Conservation (phyloP, 148 eudicot genomes). For the Rhododendron ferrugineum region DNA sequence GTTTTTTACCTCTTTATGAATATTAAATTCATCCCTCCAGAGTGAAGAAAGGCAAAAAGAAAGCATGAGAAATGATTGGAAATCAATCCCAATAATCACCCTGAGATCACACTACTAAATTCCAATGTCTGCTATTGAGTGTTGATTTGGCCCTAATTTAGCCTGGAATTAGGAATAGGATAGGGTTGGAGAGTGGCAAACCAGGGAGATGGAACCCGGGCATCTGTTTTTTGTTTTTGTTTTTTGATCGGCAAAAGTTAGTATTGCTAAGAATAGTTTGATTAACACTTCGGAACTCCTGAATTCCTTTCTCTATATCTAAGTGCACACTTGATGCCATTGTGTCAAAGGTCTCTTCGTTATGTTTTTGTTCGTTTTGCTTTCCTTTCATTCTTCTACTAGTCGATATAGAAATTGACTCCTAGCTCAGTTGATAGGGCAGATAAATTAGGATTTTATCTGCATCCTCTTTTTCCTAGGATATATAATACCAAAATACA, state of each 20-base stretch:
- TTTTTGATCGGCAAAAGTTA: neutral
- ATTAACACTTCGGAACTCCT: neutral
- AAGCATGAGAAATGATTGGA: constrained; percentile 13
- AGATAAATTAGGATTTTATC: neutral
- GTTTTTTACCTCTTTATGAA: constrained; percentile 9
- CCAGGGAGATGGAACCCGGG: neutral
- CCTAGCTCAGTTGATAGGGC: neutral
- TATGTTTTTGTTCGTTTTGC: too few species aligned
- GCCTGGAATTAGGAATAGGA: neutral
- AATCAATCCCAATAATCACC: neutral
- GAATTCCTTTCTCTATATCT: neutral
- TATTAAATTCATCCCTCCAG: neutral
- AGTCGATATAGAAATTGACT: neutral
- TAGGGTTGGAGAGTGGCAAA: neutral
- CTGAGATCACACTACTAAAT: neutral
- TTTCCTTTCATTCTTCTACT: neutral
- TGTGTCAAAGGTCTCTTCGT: neutral
- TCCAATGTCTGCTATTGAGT: neutral
- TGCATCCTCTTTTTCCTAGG: too few species aligned
- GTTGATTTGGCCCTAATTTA: neutral
- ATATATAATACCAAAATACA: too few species aligned
- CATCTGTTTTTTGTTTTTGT: neutral
- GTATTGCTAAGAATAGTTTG: neutral
- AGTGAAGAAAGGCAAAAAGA: neutral
- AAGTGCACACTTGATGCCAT: neutral